Conservation (phyloP, 2,329 filamentous ascomycete species). For the Bipolaris zeicola region DNA sequence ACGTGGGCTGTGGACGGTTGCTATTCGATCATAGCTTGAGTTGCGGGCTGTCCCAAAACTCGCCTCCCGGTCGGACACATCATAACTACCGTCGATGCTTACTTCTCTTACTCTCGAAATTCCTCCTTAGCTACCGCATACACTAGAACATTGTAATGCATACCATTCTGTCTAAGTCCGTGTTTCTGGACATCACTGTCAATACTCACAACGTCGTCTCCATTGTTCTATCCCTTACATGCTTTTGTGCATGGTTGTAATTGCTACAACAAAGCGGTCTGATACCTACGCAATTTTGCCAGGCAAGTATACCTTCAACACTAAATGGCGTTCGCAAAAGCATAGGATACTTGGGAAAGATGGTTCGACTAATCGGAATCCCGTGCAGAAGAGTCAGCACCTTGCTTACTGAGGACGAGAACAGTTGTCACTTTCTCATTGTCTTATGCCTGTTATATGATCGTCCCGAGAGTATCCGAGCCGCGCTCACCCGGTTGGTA, state of each 20-base stretch:
- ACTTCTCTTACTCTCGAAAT: neutral
- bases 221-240: neutral
- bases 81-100: neutral
- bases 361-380: too few relatives aligned
- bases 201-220: neutral
- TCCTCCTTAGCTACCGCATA: neutral
- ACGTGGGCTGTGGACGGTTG: neutral
- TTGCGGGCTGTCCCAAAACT: neutral
- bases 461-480: neutral
- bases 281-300: too few relatives aligned
- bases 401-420: neutral
- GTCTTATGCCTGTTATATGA: neutral
- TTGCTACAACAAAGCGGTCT: too few relatives aligned
- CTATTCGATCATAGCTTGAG: neutral
- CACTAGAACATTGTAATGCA: constrained; percentile 12
- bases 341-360: too few relatives aligned
- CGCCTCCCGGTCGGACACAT: neutral
- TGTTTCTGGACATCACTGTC: neutral
- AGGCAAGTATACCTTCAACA: too few relatives aligned
- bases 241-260: neutral
- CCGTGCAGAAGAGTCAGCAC: too few relatives aligned
- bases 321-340: too few relatives aligned
- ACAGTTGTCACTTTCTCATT: neutral
- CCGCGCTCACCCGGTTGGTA: neutral
- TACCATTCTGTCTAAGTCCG: neutral